Conservation (phyloP, 192 early-diverging fungal species). For the Funneliformis mosseae region DNA sequence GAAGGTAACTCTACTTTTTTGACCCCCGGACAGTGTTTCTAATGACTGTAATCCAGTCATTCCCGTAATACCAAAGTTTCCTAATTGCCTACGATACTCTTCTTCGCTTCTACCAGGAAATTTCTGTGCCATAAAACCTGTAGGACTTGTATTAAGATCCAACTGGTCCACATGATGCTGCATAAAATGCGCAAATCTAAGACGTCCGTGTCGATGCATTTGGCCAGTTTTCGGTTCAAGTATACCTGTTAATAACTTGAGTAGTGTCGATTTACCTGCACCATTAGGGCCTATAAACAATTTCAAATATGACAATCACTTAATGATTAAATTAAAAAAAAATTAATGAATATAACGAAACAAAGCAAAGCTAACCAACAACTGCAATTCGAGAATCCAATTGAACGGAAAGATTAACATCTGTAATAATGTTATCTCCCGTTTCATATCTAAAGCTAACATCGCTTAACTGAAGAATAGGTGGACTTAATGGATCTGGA, state of each 20-base stretch:
- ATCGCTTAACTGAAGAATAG: slow-evolving; percentile 93
- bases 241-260: slow-evolving; percentile 87
- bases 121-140: slow-evolving; percentile 84
- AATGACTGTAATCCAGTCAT: slow-evolving; percentile 95
- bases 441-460: slow-evolving; percentile 88
- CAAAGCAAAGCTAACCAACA: slow-evolving; percentile 54
- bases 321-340: background rate
- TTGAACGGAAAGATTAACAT: slow-evolving; percentile 91
- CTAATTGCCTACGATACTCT: slow-evolving; percentile 93
- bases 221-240: slow-evolving; percentile 79
- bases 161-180: slow-evolving; percentile 99
- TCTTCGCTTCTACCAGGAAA: slow-evolving; percentile 94
- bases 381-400: slow-evolving; percentile 98
- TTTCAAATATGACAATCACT: background rate
- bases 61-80: slow-evolving; percentile 94
- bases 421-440: slow-evolving; percentile 76
- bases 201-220: slow-evolving; percentile 88
- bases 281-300: slow-evolving; percentile 81
- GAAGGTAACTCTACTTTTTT: slow-evolving; percentile 96
- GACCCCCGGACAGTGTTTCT: slow-evolving; percentile 93
- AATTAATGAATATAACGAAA: background rate
- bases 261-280: slow-evolving; percentile 95
- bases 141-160: slow-evolving; percentile 79
- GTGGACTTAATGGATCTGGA: slow-evolving; percentile 93
- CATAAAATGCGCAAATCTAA: slow-evolving; percentile 92